Evolutionary conservation across 805 yeast genomes (phyloP).

Genomic region (Ogataea nitratoaversa): DNA sequence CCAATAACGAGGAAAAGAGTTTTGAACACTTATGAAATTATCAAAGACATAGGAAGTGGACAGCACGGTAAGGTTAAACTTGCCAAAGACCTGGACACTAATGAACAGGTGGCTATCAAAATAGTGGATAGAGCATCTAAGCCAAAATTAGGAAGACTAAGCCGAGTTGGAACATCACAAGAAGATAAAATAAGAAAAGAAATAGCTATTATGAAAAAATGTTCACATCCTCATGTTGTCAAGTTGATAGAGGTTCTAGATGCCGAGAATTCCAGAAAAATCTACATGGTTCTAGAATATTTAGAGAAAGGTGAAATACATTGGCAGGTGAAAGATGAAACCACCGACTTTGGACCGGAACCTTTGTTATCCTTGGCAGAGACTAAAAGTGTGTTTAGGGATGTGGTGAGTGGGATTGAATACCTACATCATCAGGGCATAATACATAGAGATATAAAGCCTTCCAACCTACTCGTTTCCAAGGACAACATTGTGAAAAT

Average conservation of each 20-base stretch:
- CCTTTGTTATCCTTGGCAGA: constrained; percentile 68
- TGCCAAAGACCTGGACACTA: constrained; percentile 65
- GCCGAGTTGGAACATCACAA: constrained; percentile 32
- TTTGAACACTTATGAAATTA: constrained; percentile 84
- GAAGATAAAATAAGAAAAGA: constrained; percentile 80
- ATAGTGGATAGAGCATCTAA: constrained; percentile 75
- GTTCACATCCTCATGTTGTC: constrained; percentile 91
- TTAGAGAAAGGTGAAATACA: constrained; percentile 85
- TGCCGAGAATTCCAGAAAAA: constrained; percentile 76
- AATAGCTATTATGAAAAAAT: constrained; percentile 88
- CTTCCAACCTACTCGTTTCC: constrained; percentile 80
- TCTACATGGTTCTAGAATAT: constrained; percentile 86
- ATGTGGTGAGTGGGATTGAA: constrained; percentile 83
- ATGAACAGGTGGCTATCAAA: constrained; percentile 83
- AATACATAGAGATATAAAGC: constrained; percentile 93
- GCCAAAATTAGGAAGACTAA: constrained; percentile 44
- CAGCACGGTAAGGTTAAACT: constrained; percentile 98
- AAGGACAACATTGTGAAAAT: constrained; percentile 76
- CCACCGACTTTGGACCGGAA: constrained; percentile 28
- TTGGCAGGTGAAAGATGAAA: constrained; percentile 55
- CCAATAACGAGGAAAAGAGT: constrained; percentile 79
- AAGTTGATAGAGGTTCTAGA: constrained; percentile 82
- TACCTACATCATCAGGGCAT: constrained; percentile 87
- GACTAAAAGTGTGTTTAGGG: constrained; percentile 71
- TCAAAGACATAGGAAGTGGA: constrained; percentile 88